These are phyloP conservation scores for Wickerhamiella azymoides DNA, from an alignment of 805 yeast genomes.

Conservation along the genomic window DNA sequence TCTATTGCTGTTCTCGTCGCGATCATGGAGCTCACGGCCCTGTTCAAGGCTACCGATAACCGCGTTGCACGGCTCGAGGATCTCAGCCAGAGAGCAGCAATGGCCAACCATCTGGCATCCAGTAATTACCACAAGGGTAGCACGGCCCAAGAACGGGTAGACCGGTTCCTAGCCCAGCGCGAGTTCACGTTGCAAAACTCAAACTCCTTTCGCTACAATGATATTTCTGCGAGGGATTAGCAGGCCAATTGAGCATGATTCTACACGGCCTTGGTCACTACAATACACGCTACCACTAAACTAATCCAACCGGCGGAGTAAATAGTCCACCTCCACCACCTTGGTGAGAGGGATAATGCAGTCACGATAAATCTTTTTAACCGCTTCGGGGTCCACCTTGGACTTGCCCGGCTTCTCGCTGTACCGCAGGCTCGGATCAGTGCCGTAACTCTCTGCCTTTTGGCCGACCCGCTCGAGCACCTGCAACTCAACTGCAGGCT, in stretches of 20 bases:
- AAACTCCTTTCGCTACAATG: neutral
- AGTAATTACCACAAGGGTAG: conserved; percentile 40
- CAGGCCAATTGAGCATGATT: too few species aligned
- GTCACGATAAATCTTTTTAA: conserved; percentile 73
- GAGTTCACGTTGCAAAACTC: conserved; percentile 14
- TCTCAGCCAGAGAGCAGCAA: conserved; percentile 21
- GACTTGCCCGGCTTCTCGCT: conserved; percentile 48
- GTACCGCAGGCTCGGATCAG: conserved; percentile 68
- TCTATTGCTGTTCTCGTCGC: conserved; percentile 29
- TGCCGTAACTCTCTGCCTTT: conserved; percentile 78
- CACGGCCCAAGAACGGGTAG: conserved; percentile 36
- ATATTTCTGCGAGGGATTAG: neutral
- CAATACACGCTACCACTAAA: too few species aligned
- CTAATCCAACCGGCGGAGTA: conserved; percentile 66
- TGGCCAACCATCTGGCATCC: conserved; percentile 29
- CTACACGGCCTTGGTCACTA: too few species aligned
- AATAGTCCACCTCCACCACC: conserved; percentile 86
- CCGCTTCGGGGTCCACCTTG: conserved; percentile 67
- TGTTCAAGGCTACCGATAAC: conserved; percentile 16
- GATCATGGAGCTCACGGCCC: conserved; percentile 28
- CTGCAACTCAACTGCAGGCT: conserved; percentile 70
- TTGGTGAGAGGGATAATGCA: conserved; percentile 89
- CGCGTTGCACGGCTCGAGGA: conserved; percentile 22
- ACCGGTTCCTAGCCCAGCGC: conserved; percentile 35
- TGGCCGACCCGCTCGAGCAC: conserved; percentile 63